These are phyloP conservation scores for Lachancea sp. DNA, from an alignment of 805 yeast genomes.

Conservation along the genomic window DNA sequence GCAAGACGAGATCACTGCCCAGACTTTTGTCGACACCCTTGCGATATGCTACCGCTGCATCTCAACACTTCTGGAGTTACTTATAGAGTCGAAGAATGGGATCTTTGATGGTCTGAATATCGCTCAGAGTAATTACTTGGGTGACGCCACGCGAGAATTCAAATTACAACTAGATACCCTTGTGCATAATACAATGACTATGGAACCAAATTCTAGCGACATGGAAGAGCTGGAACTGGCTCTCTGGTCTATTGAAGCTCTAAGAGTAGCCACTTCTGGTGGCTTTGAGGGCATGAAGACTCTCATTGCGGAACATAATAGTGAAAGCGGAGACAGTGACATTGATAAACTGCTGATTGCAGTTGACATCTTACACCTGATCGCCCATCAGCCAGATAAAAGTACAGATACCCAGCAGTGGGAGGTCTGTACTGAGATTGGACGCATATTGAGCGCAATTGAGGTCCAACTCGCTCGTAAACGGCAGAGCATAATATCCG, in stretches of 20 bases:
- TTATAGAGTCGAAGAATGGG: conserved; percentile 12
- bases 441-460: conserved; percentile 15
- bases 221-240: conserved; percentile 13
- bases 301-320: not conserved
- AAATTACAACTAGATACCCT: conserved; percentile 19
- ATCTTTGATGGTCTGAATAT: conserved; percentile 9
- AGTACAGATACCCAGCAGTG: conserved; percentile 12
- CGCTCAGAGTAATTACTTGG: conserved; percentile 21
- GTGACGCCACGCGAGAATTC: conserved; percentile 15
- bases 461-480: conserved; percentile 13
- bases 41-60: conserved; percentile 18
- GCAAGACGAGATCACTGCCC: conserved; percentile 24
- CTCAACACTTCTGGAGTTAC: conserved; percentile 18
- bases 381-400: not conserved
- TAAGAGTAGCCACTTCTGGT: conserved; percentile 9
- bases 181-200: not conserved
- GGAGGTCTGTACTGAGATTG: conserved; percentile 18
- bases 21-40: conserved; percentile 22
- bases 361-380: conserved; percentile 6
- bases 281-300: conserved; percentile 11
- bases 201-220: conserved; percentile 1
- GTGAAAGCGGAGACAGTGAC: not conserved
- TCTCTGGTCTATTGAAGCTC: conserved; percentile 15
- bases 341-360: conserved; percentile 3
- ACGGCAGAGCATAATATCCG: conserved; percentile 13